Conservation (phyloP, 306 rosid genomes). For the Castanea mollissima region DNA sequence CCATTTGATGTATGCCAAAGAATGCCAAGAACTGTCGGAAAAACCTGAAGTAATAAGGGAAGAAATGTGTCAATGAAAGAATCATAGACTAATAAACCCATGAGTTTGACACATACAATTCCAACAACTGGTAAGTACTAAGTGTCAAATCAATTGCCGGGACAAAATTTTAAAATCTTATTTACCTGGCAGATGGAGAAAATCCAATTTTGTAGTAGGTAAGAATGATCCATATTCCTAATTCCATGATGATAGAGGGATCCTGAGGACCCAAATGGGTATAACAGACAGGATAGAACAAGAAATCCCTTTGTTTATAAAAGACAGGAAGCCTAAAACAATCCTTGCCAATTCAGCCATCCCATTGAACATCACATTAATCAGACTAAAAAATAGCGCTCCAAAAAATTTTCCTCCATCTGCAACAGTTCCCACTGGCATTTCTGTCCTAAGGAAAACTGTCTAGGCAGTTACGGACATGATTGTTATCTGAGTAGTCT, state of each 20-base stretch:
- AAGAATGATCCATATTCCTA: constrained; percentile 60
- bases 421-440: constrained; percentile 46
- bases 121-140: neutral
- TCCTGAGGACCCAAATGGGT: constrained; percentile 75
- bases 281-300: constrained; percentile 61
- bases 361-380: constrained; percentile 79
- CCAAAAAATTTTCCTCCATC: constrained; percentile 62
- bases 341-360: constrained; percentile 62
- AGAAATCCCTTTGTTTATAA: constrained; percentile 65
- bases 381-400: constrained; percentile 62
- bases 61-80: neutral
- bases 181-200: constrained; percentile 80
- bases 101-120: neutral
- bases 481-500: constrained; percentile 53
- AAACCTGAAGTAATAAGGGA: constrained; percentile 34
- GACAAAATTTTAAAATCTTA: constrained; percentile 11
- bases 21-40: constrained; percentile 52
- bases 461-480: constrained; percentile 56
- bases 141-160: neutral
- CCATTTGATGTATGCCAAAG: constrained; percentile 64
- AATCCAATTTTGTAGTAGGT: constrained; percentile 77
- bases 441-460: constrained; percentile 61
- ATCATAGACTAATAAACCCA: constrained; percentile 33
- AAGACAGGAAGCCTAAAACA: constrained; percentile 67
- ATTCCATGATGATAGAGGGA: constrained; percentile 66